phyloP scores from a whole-genome alignment of 2,329 filamentous ascomycete species.

The Ascosphaera acerosa region DNA sequence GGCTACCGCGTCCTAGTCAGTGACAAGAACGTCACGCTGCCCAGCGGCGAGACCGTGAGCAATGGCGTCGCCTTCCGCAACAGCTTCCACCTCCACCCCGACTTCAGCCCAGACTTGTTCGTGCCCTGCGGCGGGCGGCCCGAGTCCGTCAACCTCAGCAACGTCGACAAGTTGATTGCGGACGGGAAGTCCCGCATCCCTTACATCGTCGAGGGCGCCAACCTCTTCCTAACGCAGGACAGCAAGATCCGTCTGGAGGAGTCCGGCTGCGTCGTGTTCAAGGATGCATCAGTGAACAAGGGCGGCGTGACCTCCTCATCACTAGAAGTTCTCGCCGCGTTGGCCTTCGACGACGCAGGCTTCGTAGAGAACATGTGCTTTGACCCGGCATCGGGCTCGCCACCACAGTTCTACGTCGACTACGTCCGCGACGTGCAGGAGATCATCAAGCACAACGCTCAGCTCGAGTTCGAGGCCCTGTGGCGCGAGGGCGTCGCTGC shows the following conservation, averaged over 20 bases:
- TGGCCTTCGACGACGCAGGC: conserved; percentile 74
- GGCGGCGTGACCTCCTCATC: conserved; percentile 94
- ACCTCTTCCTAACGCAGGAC: conserved; percentile 96
- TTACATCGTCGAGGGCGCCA: conserved; percentile 94
- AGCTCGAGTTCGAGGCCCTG: conserved; percentile 90
- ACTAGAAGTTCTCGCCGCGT: conserved; percentile 76
- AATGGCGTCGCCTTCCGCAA: conserved; percentile 95
- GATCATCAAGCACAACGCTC: conserved; percentile 74
- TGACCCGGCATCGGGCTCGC: conserved; percentile 33
- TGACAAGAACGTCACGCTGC: conserved; percentile 68
- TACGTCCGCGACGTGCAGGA: conserved; percentile 85
- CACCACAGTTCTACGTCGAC: conserved; percentile 67
- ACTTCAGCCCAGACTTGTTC: conserved; percentile 58
- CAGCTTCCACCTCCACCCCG: conserved; percentile 73
- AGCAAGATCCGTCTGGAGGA: conserved; percentile 86
- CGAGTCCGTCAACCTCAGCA: conserved; percentile 83
- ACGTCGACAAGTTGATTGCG: conserved; percentile 65
- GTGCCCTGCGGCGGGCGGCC: conserved; percentile 92
- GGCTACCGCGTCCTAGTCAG: conserved; percentile 87
- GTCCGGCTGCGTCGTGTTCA: conserved; percentile 87
- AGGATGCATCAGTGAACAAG: conserved; percentile 96
- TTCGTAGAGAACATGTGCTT: conserved; percentile 93
- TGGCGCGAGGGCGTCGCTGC: conserved; percentile 83
- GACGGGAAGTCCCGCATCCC: conserved; percentile 71
- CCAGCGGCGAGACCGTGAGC: conserved; percentile 59